Evolutionary conservation across 1,284 basidiomycete species (phyloP), one percentile per base, ranked within the genome.

Genomic region (Rhodotorula sp.): DNA sequence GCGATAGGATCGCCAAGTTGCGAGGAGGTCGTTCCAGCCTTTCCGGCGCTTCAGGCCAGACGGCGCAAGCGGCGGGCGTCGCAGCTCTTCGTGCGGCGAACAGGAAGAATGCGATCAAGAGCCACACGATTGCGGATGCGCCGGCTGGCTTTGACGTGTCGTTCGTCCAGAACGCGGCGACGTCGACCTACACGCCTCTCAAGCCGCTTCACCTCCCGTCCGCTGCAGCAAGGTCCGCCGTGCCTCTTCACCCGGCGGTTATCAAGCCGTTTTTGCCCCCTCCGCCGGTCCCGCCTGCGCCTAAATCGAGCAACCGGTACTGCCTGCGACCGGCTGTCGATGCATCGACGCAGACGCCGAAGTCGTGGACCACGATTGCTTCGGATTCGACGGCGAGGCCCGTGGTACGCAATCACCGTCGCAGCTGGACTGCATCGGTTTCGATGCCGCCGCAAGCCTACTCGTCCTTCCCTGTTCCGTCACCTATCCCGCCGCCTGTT

Each of bases 311-410:
- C 53, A 53, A 66, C 44, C 29, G 49, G 7, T 68, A 63, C 60
- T 62, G 64, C 15, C 63, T 66, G 4, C 66, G 70, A 2, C 70
- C 70, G 3, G 63, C 57, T 7, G 53, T 62, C 7, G 19, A 55
- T 30, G 39, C 30, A 20, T 34, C 66, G 47, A 68, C 66, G 24
- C 70, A 71, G 34, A 70, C 68, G 39, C 64, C 68, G 11, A 19
- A 46, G 1, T 49, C 39, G 11, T 63, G 61, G 61, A 11, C 20
- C 10, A 24, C 7, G 17, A 24, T 46, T 13, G 20, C 27, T 36
- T 17, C 36, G 29, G 11, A 11, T 11, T 24, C 24, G 0, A 34
- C 5, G 6, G 30, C 29, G 20, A 24, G 36, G 24, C 4, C 56
- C 13, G 4, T 20, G 17, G 20, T 29, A 47, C 20, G 55, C 55